Base-by-base conservation (phyloP, 495 filamentous ascomycete species). In the Xylaria telfairii region DNA sequence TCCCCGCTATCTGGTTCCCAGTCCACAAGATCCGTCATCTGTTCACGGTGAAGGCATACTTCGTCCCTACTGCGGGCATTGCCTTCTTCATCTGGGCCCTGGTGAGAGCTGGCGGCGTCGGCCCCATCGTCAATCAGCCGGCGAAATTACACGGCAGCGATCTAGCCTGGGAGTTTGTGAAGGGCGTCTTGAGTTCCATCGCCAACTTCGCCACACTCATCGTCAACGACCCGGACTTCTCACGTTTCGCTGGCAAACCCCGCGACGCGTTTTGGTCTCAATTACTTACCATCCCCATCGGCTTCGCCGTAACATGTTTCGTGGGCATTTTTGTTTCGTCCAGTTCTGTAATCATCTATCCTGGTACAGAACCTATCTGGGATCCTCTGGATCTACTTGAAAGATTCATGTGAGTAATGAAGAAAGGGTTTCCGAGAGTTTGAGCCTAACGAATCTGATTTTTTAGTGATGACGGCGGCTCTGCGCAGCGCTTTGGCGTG, bases 291-390 rank as follows among this genome's bases (percentile, higher is more conserved):
- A 97, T 97, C 70, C 95, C 94, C 5, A 79, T 91, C 67, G 92
- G 92, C 26, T 97, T 98, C 72, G 95, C 92, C 3, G 77, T 97
- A 60, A 97, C 95, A 19, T 95, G 92, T 9, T 94, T 97, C 79
- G 95, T 97, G 74, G 94, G 95, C 68, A 97, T 98, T 75, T 92
- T 97, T 71, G 94, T 95, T 34, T 95, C 93, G 2, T 98, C 95
- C 0, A 93, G 92, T 8, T 94, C 93, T 3, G 83, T 87, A 0
- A 88, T 96, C 68, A 93, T 97, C 74, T 95, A 91, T 73, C 76
- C 76, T 28, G 85, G 86, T 41, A 86, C 87, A 24, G 81, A 91
- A 1, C 83, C 92, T 4, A 93, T 97, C 73, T 98, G 95, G 95
- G 93, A 94, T 73, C 95, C 95, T 0, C 88, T 97, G 3, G 85